Conservation (phyloP, 2,329 filamentous ascomycete species). For the Penicillium sp. region DNA sequence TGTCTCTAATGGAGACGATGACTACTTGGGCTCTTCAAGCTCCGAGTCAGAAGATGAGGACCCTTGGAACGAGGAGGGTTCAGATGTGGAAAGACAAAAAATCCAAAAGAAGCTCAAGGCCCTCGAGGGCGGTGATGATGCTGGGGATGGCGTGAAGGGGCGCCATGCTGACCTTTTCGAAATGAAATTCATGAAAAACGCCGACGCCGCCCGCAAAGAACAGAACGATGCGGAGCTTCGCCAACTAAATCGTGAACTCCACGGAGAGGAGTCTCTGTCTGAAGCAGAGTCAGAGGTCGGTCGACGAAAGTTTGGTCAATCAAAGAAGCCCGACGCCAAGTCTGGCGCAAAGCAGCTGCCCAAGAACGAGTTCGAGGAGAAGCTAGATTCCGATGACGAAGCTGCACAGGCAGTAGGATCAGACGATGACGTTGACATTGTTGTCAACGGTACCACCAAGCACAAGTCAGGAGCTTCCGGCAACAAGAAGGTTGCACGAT, state of each 20-base stretch:
- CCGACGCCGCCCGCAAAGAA: constrained; percentile 73
- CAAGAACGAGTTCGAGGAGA: constrained; percentile 62
- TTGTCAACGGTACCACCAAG: constrained; percentile 27
- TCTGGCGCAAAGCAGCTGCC: constrained; percentile 30
- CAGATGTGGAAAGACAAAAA: constrained; percentile 37
- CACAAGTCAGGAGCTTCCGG: constrained; percentile 17
- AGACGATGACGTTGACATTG: constrained; percentile 38
- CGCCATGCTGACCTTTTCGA: constrained; percentile 68
- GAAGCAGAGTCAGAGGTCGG: constrained; percentile 60
- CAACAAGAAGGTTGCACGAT: constrained; percentile 20
- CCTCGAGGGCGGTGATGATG: constrained; percentile 50
- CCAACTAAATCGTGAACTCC: constrained; percentile 68
- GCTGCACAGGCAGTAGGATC: constrained; percentile 20
- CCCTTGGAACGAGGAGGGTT: constrained; percentile 54
- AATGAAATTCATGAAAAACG: constrained; percentile 94
- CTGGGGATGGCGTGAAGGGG: constrained; percentile 36
- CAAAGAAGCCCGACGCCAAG: constrained; percentile 32
- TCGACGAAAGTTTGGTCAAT: constrained; percentile 50
- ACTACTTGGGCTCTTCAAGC: constrained; percentile 48
- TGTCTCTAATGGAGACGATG: constrained; percentile 61
- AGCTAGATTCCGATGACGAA: constrained; percentile 51
- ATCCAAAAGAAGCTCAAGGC: constrained; percentile 45
- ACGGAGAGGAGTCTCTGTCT: constrained; percentile 58
- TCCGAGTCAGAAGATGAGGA: constrained; percentile 63
- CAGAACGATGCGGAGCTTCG: constrained; percentile 75